phyloP scores from a whole-genome alignment of 345 rosid species.

The Punica granatum region DNA sequence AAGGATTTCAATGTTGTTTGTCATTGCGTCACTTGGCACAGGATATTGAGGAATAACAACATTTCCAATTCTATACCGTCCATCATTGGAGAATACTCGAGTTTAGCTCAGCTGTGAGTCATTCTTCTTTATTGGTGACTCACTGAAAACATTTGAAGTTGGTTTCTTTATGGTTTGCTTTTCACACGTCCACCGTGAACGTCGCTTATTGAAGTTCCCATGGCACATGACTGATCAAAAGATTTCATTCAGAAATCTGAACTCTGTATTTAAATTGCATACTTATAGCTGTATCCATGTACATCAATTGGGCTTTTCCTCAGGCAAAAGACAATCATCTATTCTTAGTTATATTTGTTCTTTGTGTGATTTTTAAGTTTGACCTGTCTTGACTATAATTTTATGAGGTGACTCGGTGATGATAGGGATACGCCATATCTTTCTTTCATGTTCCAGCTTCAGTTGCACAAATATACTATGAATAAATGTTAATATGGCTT shows the following conservation, averaged over 20 bases:
- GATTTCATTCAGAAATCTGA: no score
- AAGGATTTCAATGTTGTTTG: not conserved
- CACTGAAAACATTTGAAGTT: not conserved
- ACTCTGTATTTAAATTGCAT: no score
- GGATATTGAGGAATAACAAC: slow-evolving; percentile 11
- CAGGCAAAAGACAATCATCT: no score
- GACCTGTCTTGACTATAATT: no score
- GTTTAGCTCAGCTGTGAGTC: slow-evolving; percentile 38
- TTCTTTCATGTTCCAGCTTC: not conserved
- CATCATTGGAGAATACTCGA: slow-evolving; percentile 45
- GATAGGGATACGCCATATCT: no score
- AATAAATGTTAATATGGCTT: not conserved
- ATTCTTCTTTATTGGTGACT: not conserved
- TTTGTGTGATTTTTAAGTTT: no score
- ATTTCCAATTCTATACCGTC: slow-evolving; percentile 4
- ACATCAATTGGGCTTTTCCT: no score
- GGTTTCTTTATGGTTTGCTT: not conserved
- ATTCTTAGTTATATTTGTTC: no score
- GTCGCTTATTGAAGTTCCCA: not conserved
- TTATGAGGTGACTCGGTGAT: no score
- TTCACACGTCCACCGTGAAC: not conserved
- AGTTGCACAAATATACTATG: not conserved
- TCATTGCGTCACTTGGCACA: slow-evolving; percentile 1
- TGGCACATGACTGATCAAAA: not conserved
- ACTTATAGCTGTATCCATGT: no score